Percentiles rank a stretch among this genome's conserved stretches.
Conservation (phyloP, 345 rosid genomes). For the Stellera chamaejasme region DNA sequence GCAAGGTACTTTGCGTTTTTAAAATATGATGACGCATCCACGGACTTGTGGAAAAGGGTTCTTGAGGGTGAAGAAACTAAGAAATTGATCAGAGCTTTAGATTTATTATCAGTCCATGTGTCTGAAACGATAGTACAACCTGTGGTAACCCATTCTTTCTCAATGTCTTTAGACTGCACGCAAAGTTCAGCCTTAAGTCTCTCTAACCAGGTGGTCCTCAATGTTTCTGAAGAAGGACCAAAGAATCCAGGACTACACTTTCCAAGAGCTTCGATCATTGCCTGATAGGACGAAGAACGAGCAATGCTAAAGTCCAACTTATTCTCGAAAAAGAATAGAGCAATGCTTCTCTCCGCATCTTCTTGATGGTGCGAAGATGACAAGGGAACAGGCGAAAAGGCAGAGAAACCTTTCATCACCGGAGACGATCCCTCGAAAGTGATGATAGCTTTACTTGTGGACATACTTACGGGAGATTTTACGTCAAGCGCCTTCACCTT, state of each 20-base stretch:
- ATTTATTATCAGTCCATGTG: conserved; percentile 80
- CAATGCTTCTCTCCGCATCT: conserved; percentile 63
- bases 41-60: conserved; percentile 70
- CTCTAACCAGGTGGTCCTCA: conserved; percentile 58
- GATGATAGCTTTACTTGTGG: conserved; percentile 24
- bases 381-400: conserved; percentile 19
- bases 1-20: conserved; percentile 66
- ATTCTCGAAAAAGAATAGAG: conserved; percentile 78
- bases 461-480: conserved; percentile 31
- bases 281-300: conserved; percentile 63
- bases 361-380: conserved; percentile 37
- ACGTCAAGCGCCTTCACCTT: conserved; percentile 39
- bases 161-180: conserved; percentile 41
- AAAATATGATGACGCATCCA: conserved; percentile 72
- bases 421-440: conserved; percentile 33
- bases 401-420: conserved; percentile 39
- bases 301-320: conserved; percentile 61
- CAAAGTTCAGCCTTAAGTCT: conserved; percentile 54
- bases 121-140: conserved; percentile 79
- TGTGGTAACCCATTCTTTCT: conserved; percentile 78
- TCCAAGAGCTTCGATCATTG: conserved; percentile 62
- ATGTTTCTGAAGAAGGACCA: conserved; percentile 45
- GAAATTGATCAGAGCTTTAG: conserved; percentile 75
- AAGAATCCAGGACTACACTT: conserved; percentile 48
- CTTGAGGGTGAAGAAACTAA: conserved; percentile 78